These are phyloP conservation scores for California macrophylla DNA, from an alignment of 441 rosid genomes.

Conservation along the genomic window DNA sequence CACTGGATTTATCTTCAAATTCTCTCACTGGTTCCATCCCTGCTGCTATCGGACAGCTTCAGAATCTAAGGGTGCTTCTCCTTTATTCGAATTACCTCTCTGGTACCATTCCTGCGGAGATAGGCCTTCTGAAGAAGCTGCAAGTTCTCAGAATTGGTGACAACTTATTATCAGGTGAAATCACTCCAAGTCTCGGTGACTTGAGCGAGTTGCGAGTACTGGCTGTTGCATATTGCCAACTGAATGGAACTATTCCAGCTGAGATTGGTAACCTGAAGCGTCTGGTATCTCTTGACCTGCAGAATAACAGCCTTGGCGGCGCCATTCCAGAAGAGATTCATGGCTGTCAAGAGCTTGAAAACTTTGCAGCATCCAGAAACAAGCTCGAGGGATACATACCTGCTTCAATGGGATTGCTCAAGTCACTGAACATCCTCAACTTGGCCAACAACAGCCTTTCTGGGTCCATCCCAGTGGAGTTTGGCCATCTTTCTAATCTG, in stretches of 20 bases:
- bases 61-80: conserved; percentile 43
- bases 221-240: conserved; percentile 54
- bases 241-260: conserved; percentile 65
- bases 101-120: conserved; percentile 55
- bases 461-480: conserved; percentile 49
- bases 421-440: conserved; percentile 44
- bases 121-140: conserved; percentile 50
- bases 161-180: conserved; percentile 48
- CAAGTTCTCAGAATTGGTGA: conserved; percentile 61
- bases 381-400: conserved; percentile 59
- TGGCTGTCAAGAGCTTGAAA: conserved; percentile 38
- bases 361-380: conserved; percentile 52
- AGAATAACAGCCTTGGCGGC: conserved; percentile 52
- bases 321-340: conserved; percentile 48
- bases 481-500: conserved; percentile 48
- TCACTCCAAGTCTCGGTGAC: conserved; percentile 43
- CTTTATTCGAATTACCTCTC: conserved; percentile 57
- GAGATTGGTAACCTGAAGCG: conserved; percentile 57
- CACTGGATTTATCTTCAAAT: conserved; percentile 58
- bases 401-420: conserved; percentile 42
- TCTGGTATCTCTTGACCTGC: conserved; percentile 39
- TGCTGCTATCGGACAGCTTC: conserved; percentile 57
- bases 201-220: conserved; percentile 51
- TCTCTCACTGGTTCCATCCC: conserved; percentile 53
- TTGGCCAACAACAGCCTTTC: conserved; percentile 67